Conservation (phyloP, 1,139 yeast genomes). For the Blastobotrys malaysiensis region DNA sequence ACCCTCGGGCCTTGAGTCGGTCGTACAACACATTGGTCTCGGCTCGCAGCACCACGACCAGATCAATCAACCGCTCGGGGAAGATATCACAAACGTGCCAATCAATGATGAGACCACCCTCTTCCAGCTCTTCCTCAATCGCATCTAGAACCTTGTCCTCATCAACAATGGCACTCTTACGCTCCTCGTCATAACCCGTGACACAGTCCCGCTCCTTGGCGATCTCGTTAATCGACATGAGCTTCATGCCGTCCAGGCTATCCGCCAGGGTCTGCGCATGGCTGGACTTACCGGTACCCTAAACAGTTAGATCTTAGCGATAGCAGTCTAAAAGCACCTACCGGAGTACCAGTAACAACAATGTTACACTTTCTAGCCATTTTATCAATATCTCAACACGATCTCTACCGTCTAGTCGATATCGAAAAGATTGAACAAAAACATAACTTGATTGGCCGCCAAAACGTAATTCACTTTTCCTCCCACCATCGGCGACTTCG, state of each 20-base stretch:
- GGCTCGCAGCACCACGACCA: conserved; percentile 82
- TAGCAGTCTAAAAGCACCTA: conserved; percentile 18
- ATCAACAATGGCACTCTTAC: conserved; percentile 86
- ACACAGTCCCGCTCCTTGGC: conserved; percentile 75
- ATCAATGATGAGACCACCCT: conserved; percentile 85
- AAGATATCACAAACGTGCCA: conserved; percentile 98
- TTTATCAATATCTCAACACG: background rate
- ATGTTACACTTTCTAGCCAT: conserved; percentile 44
- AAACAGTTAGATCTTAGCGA: conserved; percentile 4
- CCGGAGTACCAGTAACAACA: conserved; percentile 90
- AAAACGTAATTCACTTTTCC: background rate
- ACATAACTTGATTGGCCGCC: background rate
- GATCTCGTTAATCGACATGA: conserved; percentile 69
- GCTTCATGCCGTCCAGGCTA: conserved; percentile 46
- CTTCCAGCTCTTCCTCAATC: conserved; percentile 67
- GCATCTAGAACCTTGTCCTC: conserved; percentile 80
- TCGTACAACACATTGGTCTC: conserved; percentile 69
- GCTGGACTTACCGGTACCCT: conserved; percentile 90
- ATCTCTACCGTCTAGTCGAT: background rate
- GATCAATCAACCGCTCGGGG: conserved; percentile 87
- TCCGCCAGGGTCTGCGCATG: conserved; percentile 64
- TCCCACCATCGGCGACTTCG: background rate
- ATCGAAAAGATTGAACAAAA: background rate
- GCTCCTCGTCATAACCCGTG: conserved; percentile 77
- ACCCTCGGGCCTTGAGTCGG: conserved; percentile 61